These are phyloP conservation scores for Sphenostylis stenocarpa DNA, from an alignment of 306 rosid genomes.

Conservation along the genomic window DNA sequence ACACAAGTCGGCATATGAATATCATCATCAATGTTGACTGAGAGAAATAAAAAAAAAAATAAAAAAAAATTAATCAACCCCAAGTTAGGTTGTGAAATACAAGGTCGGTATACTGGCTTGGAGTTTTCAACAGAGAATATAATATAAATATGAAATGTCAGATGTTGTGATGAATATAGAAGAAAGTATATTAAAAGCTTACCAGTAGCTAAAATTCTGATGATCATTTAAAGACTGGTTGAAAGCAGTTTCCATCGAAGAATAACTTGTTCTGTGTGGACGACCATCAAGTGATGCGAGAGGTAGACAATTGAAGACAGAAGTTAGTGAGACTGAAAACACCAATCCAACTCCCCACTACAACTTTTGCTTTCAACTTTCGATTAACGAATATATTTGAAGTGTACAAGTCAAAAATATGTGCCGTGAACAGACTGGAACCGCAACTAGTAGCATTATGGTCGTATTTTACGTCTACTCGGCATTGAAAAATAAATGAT, in stretches of 20 bases:
- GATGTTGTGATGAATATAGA: background rate
- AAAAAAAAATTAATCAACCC: background rate
- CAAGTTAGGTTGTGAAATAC: background rate
- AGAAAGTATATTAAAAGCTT: background rate
- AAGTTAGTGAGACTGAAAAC: background rate
- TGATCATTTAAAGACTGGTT: background rate
- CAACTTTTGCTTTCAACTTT: conserved; percentile 10
- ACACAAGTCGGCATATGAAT: too few relatives aligned
- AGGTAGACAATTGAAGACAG: background rate
- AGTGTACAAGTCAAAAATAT: conserved; percentile 28
- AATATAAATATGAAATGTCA: background rate
- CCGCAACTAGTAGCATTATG: background rate
- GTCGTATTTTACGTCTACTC: conserved; percentile 29
- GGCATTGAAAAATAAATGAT: background rate
- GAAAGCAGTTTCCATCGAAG: background rate
- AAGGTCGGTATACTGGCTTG: background rate
- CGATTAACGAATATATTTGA: background rate
- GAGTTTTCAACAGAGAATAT: background rate
- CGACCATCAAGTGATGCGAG: conserved; percentile 17
- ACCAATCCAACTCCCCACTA: conserved; percentile 21
- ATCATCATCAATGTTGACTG: background rate
- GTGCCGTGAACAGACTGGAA: conserved; percentile 3
- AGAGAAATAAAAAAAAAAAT: background rate
- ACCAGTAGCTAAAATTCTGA: background rate
- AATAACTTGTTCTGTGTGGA: background rate